Conservation (phyloP, 371 early-diverging fungal species). For the Mucor racemosus region DNA sequence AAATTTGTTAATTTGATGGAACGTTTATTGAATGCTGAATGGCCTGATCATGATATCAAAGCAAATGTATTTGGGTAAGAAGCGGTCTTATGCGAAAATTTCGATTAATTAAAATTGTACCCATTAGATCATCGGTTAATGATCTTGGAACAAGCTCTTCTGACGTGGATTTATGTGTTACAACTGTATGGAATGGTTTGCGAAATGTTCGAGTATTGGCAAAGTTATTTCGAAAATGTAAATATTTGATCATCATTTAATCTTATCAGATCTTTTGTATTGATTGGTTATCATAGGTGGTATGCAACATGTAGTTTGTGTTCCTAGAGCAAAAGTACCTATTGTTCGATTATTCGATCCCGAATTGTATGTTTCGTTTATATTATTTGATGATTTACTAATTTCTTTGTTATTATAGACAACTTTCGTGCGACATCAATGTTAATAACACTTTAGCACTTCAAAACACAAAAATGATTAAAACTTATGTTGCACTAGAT, state of each 20-base stretch:
- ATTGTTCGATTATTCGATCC: conserved; percentile 68
- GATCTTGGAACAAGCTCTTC: conserved; percentile 56
- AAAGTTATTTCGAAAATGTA: conserved; percentile 40
- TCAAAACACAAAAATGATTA: conserved; percentile 79
- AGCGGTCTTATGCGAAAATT: background rate
- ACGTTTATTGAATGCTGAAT: conserved; percentile 59
- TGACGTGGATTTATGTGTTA: conserved; percentile 69
- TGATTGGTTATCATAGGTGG: conserved; percentile 44
- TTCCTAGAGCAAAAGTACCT: conserved; percentile 69
- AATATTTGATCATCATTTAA: background rate
- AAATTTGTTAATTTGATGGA: conserved; percentile 62
- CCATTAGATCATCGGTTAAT: conserved; percentile 61
- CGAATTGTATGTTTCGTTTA: conserved; percentile 51
- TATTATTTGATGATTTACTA: background rate
- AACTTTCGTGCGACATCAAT: conserved; percentile 83
- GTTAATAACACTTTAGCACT: conserved; percentile 81
- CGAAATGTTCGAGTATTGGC: conserved; percentile 54
- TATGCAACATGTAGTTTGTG: conserved; percentile 57
- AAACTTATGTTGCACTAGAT: conserved; percentile 79
- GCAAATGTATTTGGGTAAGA: conserved; percentile 68
- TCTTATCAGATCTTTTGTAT: conserved; percentile 2
- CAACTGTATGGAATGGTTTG: conserved; percentile 55
- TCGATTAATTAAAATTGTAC: background rate
- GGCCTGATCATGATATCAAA: conserved; percentile 60
- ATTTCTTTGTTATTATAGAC: conserved; percentile 23